Conservation (phyloP, 75 land plant species). For the Pinus taeda region DNA sequence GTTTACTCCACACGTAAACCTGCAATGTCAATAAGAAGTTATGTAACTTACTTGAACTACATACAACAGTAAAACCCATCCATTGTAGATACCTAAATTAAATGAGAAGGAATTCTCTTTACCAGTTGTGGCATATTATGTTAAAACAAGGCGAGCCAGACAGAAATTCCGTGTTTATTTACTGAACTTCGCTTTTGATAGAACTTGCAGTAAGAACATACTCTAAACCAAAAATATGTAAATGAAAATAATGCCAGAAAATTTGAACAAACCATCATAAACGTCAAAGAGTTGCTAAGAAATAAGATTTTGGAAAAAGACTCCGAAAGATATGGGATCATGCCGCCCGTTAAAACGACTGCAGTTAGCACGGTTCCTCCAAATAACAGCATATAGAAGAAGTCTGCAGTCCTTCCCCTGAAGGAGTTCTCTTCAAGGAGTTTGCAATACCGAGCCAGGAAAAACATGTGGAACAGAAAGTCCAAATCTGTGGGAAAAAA, state of each 20-base stretch:
- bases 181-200: neutral
- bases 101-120: neutral
- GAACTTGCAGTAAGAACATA: neutral
- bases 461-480: constrained; percentile 98
- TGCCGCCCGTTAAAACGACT: constrained; percentile 83
- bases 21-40: constrained; percentile 20
- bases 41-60: neutral
- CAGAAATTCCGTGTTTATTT: neutral
- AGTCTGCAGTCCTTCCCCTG: constrained; percentile 96
- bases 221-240: neutral
- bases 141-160: neutral
- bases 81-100: constrained; percentile 2
- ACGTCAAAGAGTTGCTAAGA: constrained; percentile 97
- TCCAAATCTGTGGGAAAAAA: constrained; percentile 68
- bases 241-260: constrained; percentile 6
- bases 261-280: constrained; percentile 87
- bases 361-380: constrained; percentile 87
- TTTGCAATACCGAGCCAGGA: constrained; percentile 98
- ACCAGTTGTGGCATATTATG: neutral
- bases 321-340: constrained; percentile 79
- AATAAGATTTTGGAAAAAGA: constrained; percentile 85
- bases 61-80: neutral
- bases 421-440: constrained; percentile 98
- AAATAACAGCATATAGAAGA: constrained; percentile 98
- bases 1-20: constrained; percentile 99